Percentiles rank a stretch among this genome's conserved stretches.
Conservation (phyloP, 352 stramenopile species). For the Phytophthora meadii region DNA sequence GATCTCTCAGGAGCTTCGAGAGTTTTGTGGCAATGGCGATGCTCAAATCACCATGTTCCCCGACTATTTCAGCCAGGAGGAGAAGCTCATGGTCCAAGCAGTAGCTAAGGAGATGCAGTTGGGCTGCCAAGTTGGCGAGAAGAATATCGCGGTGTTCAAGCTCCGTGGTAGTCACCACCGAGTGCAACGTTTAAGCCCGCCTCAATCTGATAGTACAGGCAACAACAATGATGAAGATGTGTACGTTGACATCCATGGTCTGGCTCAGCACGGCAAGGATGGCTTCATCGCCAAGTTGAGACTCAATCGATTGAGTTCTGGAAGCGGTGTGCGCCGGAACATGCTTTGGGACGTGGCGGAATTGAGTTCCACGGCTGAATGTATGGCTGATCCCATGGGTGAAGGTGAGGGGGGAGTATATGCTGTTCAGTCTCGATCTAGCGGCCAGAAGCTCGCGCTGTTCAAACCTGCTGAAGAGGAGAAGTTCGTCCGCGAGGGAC, state of each 20-base stretch:
- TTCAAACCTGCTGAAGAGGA: constrained; percentile 87
- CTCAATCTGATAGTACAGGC: background rate
- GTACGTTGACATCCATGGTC: constrained; percentile 71
- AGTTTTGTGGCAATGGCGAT: constrained; percentile 58
- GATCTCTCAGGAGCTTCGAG: constrained; percentile 65
- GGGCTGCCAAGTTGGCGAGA: constrained; percentile 69
- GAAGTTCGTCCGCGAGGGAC: constrained; percentile 75
- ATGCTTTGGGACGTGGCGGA: constrained; percentile 85
- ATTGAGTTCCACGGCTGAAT: constrained; percentile 53
- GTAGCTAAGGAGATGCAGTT: constrained; percentile 63
- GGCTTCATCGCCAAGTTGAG: constrained; percentile 71
- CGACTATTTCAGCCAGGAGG: constrained; percentile 64
- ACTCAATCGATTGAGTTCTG: constrained; percentile 63
- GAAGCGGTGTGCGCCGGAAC: constrained; percentile 63
- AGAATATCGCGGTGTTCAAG: constrained; percentile 70
- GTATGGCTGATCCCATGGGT: constrained; percentile 57
- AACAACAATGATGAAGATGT: constrained; percentile 54
- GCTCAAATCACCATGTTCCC: constrained; percentile 69
- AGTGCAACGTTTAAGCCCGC: constrained; percentile 11
- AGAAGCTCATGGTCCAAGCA: constrained; percentile 61
- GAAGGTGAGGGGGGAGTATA: constrained; percentile 82
- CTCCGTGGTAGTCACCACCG: constrained; percentile 26
- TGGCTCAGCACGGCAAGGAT: constrained; percentile 81
- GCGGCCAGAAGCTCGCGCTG: constrained; percentile 78
- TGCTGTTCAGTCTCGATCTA: constrained; percentile 68